phyloP scores from a whole-genome alignment of 202 grass and related monocot species.

The Elaeis oleifera region DNA sequence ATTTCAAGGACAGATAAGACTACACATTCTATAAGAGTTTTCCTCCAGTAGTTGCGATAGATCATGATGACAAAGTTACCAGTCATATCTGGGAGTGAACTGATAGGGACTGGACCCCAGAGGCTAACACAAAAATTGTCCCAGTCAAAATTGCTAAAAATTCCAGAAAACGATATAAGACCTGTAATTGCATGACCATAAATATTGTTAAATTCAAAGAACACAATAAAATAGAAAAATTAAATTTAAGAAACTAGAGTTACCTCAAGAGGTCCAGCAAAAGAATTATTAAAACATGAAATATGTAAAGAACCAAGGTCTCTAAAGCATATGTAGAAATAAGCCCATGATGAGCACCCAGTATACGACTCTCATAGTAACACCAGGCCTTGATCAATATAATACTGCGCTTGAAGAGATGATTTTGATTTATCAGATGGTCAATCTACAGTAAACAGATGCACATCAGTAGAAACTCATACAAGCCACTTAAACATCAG shows the following conservation, averaged over 20 bases:
- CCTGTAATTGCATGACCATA: slow-evolving; percentile 27
- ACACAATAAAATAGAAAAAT: neutral
- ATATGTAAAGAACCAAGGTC: slow-evolving; percentile 93
- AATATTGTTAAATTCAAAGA: neutral
- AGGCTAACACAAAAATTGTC: slow-evolving; percentile 83
- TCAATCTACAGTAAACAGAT: slow-evolving; percentile 51
- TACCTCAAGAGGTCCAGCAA: slow-evolving; percentile 92
- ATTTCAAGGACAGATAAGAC: slow-evolving; percentile 25
- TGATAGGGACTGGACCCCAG: slow-evolving; percentile 81
- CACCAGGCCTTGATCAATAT: slow-evolving; percentile 98
- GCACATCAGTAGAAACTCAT: slow-evolving; percentile 26
- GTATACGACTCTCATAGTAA: slow-evolving; percentile 95
- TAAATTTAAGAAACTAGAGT: slow-evolving; percentile 13
- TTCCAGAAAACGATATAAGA: slow-evolving; percentile 88
- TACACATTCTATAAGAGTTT: slow-evolving; percentile 1
- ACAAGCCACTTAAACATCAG: slow-evolving; percentile 21
- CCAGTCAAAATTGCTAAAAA: slow-evolving; percentile 98
- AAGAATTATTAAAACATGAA: slow-evolving; percentile 84
- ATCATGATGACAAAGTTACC: slow-evolving; percentile 36
- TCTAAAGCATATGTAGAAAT: slow-evolving; percentile 99
- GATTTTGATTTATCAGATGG: slow-evolving; percentile 50
- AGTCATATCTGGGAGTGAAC: slow-evolving; percentile 80
- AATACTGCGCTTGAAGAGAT: slow-evolving; percentile 98
- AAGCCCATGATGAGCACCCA: slow-evolving; percentile 98
- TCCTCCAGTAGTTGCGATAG: slow-evolving; percentile 4